Evolutionary conservation across 1,284 basidiomycete species (phyloP).

Genomic region (Melampsora americana): DNA sequence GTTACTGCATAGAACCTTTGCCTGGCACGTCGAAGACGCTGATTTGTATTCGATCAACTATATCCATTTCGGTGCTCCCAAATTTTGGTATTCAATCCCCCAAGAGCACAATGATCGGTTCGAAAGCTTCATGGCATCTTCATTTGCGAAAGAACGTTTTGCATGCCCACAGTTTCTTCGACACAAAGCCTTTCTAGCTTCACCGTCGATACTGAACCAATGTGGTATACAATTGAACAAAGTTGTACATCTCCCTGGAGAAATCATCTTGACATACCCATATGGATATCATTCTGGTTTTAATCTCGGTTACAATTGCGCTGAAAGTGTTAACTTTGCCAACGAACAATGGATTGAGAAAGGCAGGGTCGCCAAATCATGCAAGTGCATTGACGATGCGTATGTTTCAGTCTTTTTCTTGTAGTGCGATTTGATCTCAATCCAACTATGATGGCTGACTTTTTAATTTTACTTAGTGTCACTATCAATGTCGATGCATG

Average conservation of each 20-base stretch:
- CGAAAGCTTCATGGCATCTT: slow-evolving; percentile 78
- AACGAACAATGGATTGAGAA: slow-evolving; percentile 90
- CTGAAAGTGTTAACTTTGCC: slow-evolving; percentile 96
- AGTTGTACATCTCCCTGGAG: slow-evolving; percentile 82
- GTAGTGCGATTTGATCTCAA: neutral
- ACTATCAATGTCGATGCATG: slow-evolving; percentile 79
- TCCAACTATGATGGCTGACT: slow-evolving; percentile 1
- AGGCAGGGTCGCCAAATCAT: slow-evolving; percentile 75
- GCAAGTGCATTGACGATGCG: slow-evolving; percentile 79
- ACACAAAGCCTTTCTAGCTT: slow-evolving; percentile 93
- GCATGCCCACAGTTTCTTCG: slow-evolving; percentile 88
- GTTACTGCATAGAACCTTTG: slow-evolving; percentile 57
- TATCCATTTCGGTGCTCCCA: slow-evolving; percentile 96
- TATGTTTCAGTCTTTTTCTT: slow-evolving; percentile 52
- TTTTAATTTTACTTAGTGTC: slow-evolving; percentile 61
- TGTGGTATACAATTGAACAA: slow-evolving; percentile 79
- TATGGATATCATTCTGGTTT: slow-evolving; percentile 83
- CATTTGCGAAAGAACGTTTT: slow-evolving; percentile 78
- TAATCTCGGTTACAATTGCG: slow-evolving; percentile 95
- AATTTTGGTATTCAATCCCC: slow-evolving; percentile 91
- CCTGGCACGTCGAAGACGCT: slow-evolving; percentile 89
- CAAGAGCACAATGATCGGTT: slow-evolving; percentile 74
- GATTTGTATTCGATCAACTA: slow-evolving; percentile 98
- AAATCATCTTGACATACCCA: slow-evolving; percentile 95
- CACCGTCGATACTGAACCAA: slow-evolving; percentile 75